phyloP scores from a whole-genome alignment of 1,139 yeast genomes.

The Yamadazyma mexicana region DNA sequence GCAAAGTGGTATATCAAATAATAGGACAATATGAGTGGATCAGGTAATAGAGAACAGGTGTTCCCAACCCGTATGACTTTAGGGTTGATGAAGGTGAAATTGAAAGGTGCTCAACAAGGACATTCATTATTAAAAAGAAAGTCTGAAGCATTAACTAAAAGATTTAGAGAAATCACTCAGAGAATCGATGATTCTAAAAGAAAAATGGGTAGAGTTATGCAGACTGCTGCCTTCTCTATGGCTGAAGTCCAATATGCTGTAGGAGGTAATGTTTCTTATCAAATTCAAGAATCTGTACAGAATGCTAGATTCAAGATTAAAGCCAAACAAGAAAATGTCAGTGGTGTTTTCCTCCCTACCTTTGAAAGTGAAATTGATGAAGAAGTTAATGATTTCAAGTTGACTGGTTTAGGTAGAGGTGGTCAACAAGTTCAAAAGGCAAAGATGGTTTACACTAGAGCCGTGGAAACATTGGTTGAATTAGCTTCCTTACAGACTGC shows the following conservation, averaged over 20 bases:
- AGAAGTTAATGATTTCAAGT: constrained; percentile 85
- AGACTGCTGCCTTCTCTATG: constrained; percentile 93
- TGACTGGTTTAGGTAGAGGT: constrained; percentile 97
- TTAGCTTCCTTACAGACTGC: constrained; percentile 95
- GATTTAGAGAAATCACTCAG: constrained; percentile 93
- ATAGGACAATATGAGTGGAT: constrained; percentile 39
- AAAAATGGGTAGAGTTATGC: constrained; percentile 98
- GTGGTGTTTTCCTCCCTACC: constrained; percentile 93
- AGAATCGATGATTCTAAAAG: constrained; percentile 94
- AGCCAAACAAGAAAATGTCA: constrained; percentile 93
- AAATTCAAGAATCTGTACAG: constrained; percentile 91
- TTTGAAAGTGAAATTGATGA: constrained; percentile 85
- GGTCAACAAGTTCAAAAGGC: constrained; percentile 98
- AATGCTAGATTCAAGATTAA: constrained; percentile 87
- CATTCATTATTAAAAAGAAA: constrained; percentile 91
- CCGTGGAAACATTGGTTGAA: constrained; percentile 94
- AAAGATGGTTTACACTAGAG: constrained; percentile 86
- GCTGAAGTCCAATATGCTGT: constrained; percentile 98
- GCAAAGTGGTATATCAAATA: neutral
- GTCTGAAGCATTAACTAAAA: constrained; percentile 93
- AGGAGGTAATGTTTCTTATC: constrained; percentile 92
- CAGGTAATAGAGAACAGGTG: constrained; percentile 73
- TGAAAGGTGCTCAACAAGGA: constrained; percentile 97
- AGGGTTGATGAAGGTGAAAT: constrained; percentile 89
- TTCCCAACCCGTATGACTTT: constrained; percentile 98